These are phyloP conservation scores for Botryosphaeria dothidea DNA, from an alignment of 2,329 filamentous ascomycete species.

Conservation along the genomic window DNA sequence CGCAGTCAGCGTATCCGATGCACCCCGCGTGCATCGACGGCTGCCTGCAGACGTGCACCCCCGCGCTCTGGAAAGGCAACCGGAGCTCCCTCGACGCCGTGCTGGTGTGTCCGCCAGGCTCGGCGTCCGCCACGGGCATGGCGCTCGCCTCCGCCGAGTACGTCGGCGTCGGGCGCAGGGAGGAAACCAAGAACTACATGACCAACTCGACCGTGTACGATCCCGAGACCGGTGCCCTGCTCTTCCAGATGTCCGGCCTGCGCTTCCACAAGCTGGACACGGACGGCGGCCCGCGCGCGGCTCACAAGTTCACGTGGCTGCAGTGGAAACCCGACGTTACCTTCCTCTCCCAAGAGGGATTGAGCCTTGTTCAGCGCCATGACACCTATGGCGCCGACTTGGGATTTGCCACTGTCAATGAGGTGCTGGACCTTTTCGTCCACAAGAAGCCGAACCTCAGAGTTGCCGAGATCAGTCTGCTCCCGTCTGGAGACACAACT, in stretches of 20 bases:
- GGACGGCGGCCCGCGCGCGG: conserved; percentile 13
- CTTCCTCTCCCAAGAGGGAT: neutral
- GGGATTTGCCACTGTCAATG: neutral
- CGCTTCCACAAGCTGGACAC: conserved; percentile 24
- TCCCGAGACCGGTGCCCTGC: conserved; percentile 8
- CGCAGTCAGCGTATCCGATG: conserved; percentile 33
- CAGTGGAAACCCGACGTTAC: conserved; percentile 28
- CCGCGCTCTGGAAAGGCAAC: conserved; percentile 24
- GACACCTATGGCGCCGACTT: neutral
- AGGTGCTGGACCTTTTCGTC: conserved; percentile 33
- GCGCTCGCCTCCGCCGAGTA: conserved; percentile 15
- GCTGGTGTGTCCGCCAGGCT: conserved; percentile 18
- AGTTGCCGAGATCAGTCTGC: conserved; percentile 35
- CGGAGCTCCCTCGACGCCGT: conserved; percentile 24
- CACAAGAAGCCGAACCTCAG: conserved; percentile 37
- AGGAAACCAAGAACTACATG: conserved; percentile 22
- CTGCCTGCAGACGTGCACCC: conserved; percentile 29
- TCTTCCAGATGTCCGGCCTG: conserved; percentile 26
- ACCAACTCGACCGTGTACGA: conserved; percentile 8
- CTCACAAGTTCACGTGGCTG: conserved; percentile 21
- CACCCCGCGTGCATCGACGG: conserved; percentile 37
- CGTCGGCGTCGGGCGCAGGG: conserved; percentile 20
- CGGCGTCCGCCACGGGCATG: neutral
- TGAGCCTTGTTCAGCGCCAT: too few relatives aligned
- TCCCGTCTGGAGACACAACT: conserved; percentile 13